Conservation (phyloP, 2,329 filamentous ascomycete genomes). For the Cordyceps farinosa region DNA sequence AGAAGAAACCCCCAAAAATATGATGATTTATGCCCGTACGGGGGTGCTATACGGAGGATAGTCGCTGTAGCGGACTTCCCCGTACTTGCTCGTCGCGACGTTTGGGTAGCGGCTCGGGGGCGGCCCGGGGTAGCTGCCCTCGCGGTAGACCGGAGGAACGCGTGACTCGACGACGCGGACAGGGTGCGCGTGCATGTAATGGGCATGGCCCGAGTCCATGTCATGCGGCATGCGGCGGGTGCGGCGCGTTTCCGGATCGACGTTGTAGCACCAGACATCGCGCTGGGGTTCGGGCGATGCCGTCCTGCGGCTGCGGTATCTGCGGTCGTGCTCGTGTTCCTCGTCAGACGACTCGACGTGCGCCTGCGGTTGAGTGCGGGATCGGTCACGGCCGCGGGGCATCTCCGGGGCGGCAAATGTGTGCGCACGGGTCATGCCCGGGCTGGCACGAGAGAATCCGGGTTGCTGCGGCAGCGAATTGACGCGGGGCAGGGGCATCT, state of each 20-base stretch:
- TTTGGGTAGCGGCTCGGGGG: neutral
- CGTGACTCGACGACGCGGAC: neutral
- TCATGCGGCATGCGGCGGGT: slow-evolving; percentile 28
- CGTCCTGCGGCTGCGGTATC: slow-evolving; percentile 35
- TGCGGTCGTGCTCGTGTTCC: slow-evolving; percentile 29
- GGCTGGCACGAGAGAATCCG: slow-evolving; percentile 28
- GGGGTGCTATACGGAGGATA: neutral
- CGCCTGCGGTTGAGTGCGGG: slow-evolving; percentile 36
- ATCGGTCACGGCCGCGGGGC: slow-evolving; percentile 36
- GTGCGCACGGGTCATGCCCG: slow-evolving; percentile 30
- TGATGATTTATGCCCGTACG: neutral
- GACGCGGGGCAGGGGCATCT: slow-evolving; percentile 30
- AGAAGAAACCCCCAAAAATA: neutral
- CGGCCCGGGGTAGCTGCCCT: neutral
- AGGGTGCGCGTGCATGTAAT: slow-evolving; percentile 2
- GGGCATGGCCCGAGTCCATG: neutral
- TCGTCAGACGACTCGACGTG: slow-evolving; percentile 35
- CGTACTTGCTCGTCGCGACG: slow-evolving; percentile 6
- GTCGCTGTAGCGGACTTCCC: slow-evolving; percentile 10
- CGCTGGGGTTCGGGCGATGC: slow-evolving; percentile 32
- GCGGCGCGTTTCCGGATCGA: slow-evolving; percentile 24
- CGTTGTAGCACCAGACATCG: slow-evolving; percentile 28
- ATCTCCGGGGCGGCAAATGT: slow-evolving; percentile 31
- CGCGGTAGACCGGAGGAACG: neutral
- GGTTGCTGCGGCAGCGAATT: slow-evolving; percentile 37